Base-by-base conservation (phyloP, 1,139 yeast species). In the Hansenula sp. region DNA sequence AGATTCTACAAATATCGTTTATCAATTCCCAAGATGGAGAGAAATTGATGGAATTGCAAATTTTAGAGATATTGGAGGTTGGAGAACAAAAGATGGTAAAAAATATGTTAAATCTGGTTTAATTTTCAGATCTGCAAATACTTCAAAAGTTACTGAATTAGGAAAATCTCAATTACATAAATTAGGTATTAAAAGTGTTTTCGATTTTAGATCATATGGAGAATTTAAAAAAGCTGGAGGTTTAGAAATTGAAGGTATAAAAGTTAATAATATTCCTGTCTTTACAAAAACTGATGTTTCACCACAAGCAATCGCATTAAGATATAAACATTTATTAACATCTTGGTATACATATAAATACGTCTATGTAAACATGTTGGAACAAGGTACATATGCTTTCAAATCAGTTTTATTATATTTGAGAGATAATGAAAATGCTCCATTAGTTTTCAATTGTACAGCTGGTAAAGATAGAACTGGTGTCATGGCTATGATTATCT, bases 391-490 rank as follows among this genome's bases (percentile, higher is more conserved):
- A 1, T 53, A 50, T 3, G 65, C 76, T 3, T 79, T 75, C 53
- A 67, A 61, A 38, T 55, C 58, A 2, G 68, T 83, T 26, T 77
- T 82, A 50, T 61, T 64, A 37, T 74, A 66, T 51, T 66, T 87
- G 33, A 66, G 79, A 34, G 85, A 82, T 46, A 57, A 67, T 26
- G 71, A 73, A 2, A 64, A 66, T 17, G 66, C 67, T 14, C 76
- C 79, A 3, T 65, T 85, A 46, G 63, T 83, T 7, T 77, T 81
- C 57, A 94, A 85, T 56, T 87, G 95, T 60, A 78, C 90, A 2
- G 94, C 94, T 1, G 96, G 96, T 3, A 87, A 86, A 57, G 96
- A 88, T 57, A 71, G 95, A 37, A 87, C 96, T 0, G 96, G 96
- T 0, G 68, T 86, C 13, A 59, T 84, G 47, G 75, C 81, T 4